Conservation (phyloP, 2,329 filamentous ascomycete species). For the Penicillium expansum region DNA sequence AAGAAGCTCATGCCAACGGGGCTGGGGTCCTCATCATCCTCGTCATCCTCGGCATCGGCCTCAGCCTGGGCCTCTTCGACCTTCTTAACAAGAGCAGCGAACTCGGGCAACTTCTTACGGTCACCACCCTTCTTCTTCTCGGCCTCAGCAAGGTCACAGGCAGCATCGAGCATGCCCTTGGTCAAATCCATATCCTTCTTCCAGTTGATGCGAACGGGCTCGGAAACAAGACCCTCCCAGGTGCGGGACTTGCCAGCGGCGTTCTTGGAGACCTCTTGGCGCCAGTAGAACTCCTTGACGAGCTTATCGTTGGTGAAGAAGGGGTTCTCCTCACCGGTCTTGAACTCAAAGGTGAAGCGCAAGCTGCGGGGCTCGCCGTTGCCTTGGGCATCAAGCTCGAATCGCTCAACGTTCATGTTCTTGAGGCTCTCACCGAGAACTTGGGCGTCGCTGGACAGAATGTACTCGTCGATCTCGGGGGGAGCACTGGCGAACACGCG, state of each 20-base stretch:
- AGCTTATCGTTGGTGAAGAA: conserved; percentile 74
- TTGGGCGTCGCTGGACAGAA: conserved; percentile 71
- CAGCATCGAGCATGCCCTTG: conserved; percentile 71
- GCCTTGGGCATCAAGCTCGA: conserved; percentile 63
- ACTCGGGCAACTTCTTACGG: conserved; percentile 52
- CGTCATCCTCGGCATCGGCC: conserved; percentile 34
- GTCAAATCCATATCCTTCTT: conserved; percentile 84
- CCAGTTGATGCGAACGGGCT: conserved; percentile 86
- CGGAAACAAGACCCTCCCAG: conserved; percentile 76
- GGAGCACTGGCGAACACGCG: conserved; percentile 86
- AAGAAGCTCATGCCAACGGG: conserved; percentile 77
- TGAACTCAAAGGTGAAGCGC: conserved; percentile 73
- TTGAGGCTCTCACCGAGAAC: conserved; percentile 68
- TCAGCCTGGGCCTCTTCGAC: conserved; percentile 34
- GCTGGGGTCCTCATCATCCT: conserved; percentile 41
- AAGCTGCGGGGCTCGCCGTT: conserved; percentile 78
- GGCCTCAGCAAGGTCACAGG: conserved; percentile 66
- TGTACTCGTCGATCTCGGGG: conserved; percentile 80
- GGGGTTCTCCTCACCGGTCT: conserved; percentile 61
- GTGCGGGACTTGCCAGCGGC: conserved; percentile 49
- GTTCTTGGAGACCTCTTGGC: conserved; percentile 54
- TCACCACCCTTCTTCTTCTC: conserved; percentile 51
- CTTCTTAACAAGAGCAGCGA: conserved; percentile 54
- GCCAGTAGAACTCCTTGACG: conserved; percentile 91
- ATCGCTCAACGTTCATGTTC: conserved; percentile 70